These are phyloP conservation scores for Inosperma sp. DNA, from an alignment of 768 basidiomycete species.

Conservation along the genomic window DNA sequence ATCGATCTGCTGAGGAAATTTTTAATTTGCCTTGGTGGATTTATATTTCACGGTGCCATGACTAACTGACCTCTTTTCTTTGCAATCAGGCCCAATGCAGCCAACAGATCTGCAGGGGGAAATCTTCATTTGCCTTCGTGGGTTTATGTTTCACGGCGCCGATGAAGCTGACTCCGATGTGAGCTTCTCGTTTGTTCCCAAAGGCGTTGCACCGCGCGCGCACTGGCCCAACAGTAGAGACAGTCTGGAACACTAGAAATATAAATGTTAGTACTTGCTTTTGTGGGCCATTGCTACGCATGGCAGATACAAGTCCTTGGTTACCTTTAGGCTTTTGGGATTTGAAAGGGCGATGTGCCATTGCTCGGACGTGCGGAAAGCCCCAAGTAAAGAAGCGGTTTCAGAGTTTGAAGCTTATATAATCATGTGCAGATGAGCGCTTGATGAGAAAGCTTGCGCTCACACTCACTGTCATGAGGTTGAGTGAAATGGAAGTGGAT, in stretches of 20 bases:
- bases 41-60: background rate
- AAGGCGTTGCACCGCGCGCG: background rate
- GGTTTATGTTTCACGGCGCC: background rate
- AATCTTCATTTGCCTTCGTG: background rate
- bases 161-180: background rate
- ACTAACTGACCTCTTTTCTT: background rate
- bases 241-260: conserved; percentile 1
- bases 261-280: background rate
- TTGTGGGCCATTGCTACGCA: too few species aligned
- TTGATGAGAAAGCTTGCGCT: too few species aligned
- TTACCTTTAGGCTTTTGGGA: too few species aligned
- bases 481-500: too few species aligned
- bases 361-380: too few species aligned
- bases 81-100: background rate
- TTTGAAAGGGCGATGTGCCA: too few species aligned
- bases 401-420: too few species aligned
- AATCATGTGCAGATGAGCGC: too few species aligned
- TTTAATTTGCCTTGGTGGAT: background rate
- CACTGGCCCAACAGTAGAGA: background rate
- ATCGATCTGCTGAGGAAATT: background rate
- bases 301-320: too few species aligned
- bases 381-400: too few species aligned
- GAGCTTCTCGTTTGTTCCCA: background rate
- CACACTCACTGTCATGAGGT: too few species aligned
- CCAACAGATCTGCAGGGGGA: too few species aligned